Evolutionary conservation across 2,329 filamentous ascomycete genomes (phyloP).

Genomic region (Diaporthe citriasiana): DNA sequence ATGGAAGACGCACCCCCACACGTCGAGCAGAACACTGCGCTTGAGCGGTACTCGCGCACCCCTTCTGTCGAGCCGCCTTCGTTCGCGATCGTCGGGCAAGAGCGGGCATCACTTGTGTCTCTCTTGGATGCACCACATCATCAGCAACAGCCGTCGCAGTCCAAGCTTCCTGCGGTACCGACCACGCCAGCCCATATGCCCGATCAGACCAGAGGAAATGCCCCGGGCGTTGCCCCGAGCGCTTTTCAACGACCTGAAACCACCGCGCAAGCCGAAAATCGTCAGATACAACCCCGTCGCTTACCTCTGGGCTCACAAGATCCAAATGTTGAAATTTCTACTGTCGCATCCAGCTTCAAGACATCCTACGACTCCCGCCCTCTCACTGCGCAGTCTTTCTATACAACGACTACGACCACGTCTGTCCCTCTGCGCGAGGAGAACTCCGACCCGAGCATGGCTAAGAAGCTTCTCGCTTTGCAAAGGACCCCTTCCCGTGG

Average conservation of each 20-base stretch:
- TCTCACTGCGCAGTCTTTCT: constrained; percentile 63
- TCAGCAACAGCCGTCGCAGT: constrained; percentile 53
- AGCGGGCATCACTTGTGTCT: constrained; percentile 71
- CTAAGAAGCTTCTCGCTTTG: constrained; percentile 55
- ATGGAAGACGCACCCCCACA: constrained; percentile 41
- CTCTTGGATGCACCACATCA: constrained; percentile 70
- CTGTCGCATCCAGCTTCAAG: constrained; percentile 19
- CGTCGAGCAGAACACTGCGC: background rate
- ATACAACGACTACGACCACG: constrained; percentile 64
- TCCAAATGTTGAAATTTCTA: constrained; percentile 39
- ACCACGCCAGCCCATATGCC: constrained; percentile 56
- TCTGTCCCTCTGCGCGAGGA: constrained; percentile 66
- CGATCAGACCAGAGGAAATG: constrained; percentile 40
- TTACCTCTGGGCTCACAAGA: constrained; percentile 38
- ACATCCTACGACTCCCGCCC: constrained; percentile 51
- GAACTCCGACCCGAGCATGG: constrained; percentile 58
- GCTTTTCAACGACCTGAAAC: constrained; percentile 31
- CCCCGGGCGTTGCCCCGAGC: constrained; percentile 36
- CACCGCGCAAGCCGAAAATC: constrained; percentile 13
- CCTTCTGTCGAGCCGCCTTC: constrained; percentile 74
- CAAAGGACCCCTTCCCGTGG: constrained; percentile 61
- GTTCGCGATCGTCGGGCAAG: constrained; percentile 67
- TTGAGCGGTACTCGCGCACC: constrained; percentile 65
- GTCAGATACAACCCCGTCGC: constrained; percentile 16
- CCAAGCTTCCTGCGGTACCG: constrained; percentile 59